phyloP scores from a whole-genome alignment of 2,329 filamentous ascomycete species.

The Alternaria sp. region DNA sequence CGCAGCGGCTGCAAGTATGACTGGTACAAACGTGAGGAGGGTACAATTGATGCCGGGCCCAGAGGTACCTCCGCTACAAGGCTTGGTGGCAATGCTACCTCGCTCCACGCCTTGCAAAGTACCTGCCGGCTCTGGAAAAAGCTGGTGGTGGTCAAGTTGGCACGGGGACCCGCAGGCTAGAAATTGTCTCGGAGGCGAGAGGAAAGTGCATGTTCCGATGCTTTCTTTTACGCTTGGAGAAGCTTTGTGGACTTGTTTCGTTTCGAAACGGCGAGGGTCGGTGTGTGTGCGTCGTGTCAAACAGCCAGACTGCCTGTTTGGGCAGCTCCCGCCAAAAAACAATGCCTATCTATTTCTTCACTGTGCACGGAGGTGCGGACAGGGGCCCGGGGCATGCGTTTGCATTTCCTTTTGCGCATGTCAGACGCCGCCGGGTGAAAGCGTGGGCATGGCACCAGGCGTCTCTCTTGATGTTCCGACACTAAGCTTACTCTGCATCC shows the following conservation, averaged over 20 bases:
- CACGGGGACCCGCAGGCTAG: slow-evolving; percentile 34
- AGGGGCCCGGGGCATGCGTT: slow-evolving; percentile 29
- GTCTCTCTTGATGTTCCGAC: slow-evolving; percentile 34
- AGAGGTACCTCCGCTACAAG: slow-evolving; percentile 10
- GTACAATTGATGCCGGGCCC: slow-evolving; percentile 10
- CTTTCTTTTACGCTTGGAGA: slow-evolving; percentile 22
- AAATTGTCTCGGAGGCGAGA: slow-evolving; percentile 35
- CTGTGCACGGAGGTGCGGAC: slow-evolving; percentile 37
- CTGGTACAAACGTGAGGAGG: neutral
- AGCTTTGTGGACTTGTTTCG: slow-evolving; percentile 35
- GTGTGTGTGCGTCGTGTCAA: slow-evolving; percentile 9
- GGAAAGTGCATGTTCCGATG: slow-evolving; percentile 11
- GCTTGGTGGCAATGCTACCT: slow-evolving; percentile 12
- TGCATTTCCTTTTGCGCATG: slow-evolving; percentile 28
- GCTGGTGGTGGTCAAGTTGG: slow-evolving; percentile 15
- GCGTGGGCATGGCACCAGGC: slow-evolving; percentile 29
- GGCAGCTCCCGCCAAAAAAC: slow-evolving; percentile 8
- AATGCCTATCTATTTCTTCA: neutral
- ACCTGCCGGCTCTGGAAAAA: slow-evolving; percentile 7
- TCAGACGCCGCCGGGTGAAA: slow-evolving; percentile 30
- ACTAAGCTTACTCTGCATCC: slow-evolving; percentile 32
- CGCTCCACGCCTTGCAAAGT: slow-evolving; percentile 4
- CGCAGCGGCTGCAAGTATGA: slow-evolving; percentile 16
- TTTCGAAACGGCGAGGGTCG: slow-evolving; percentile 21
- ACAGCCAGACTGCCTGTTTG: slow-evolving; percentile 9